Evolutionary conservation across 495 filamentous ascomycete genomes (phyloP), one percentile per base, ranked within the genome.

Genomic region (Cercophora newfieldiana): DNA sequence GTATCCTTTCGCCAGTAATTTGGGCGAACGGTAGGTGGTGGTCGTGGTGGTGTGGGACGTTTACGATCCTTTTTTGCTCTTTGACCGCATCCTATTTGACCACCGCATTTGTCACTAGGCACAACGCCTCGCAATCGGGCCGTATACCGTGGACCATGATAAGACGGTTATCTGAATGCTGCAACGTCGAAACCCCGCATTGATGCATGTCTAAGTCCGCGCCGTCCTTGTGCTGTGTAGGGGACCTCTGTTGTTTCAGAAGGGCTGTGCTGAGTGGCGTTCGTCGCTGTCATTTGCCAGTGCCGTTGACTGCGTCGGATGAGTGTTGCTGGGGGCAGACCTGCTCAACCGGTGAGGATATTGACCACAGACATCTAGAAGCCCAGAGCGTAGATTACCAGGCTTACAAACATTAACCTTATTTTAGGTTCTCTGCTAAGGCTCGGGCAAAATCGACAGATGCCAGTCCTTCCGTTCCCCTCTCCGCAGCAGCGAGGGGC

Each of bases 341-440:
- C 37, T 44, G 37, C 12, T 16, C 12, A 44, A 5, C 37, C 10
- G 12, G 37, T 44, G 37, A 14, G 37, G 18, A 44, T 44, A 16
- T n/a, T n/a, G n/a, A n/a, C n/a, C n/a, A n/a, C n/a, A n/a, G n/a
- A n/a, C n/a, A n/a, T n/a, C n/a, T n/a, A n/a, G n/a, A n/a, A n/a
- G n/a, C n/a, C 44, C 21, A 49, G 44, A 7, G 44, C 16, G 30
- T 33, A 5, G 30, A 33, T 33, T 30, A 10, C 29, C 8, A 22
- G 30, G 22, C 28, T 60, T 28, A 25, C 30, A 60, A 60, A 48
- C 14, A 47, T 44, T 33, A 25, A 48, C 58, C 58, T 48, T 60
- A 60, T 25, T 47, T 60, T 60, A 48, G 58, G 58, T 60, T 60
- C 58, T 60, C n/a, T 60, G n/a, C 29, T 48, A 21, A 60, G 21